Base-by-base conservation (phyloP, 345 rosid genomes). In the Anacardium occidentale region DNA sequence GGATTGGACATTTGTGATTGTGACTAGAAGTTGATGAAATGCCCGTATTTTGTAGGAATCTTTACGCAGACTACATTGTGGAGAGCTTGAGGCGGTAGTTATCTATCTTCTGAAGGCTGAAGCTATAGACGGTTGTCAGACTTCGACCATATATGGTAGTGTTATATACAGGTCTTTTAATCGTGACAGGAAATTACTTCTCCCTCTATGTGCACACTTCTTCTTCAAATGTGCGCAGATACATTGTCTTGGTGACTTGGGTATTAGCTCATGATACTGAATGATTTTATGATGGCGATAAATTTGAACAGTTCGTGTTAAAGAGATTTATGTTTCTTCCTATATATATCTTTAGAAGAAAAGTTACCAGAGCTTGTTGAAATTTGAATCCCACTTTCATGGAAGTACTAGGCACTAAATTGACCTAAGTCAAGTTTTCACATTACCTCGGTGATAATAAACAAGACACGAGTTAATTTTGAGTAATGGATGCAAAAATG, bases 51-150 rank as follows among this genome's bases (percentile, higher is more conserved):
- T 81, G 84, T 78, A 92, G 99, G 99, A 84, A 91, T 77, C 91
- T 95, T 1, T 95, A 95, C 78, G 99, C 98, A 1, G 91, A 86
- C 65, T 90, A 90, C 75, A 86, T 90, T 1, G 84, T 90, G 75
- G 91, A 90, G 83, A 86, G 83, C 80, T 79, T 90, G 75, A 90
- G 96, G 86, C 80, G 88, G 76, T 90, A 85, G 83, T 66, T 40
- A 25, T 56, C 10, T 7, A 61, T 48, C 58, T 32, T 9, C 13
- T 4, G 26, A 72, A 59, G 48, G 9, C 13, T 4, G 26, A 72
- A 59, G 48, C 67, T 59, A 54, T 10, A 64, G 17, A 0, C 40
- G 40, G 20, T 21, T 25, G 21, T 2, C 50, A 20, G 47, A 34
- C 18, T 12, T 21, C 37, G 63, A 25, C 34, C 64, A 24, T 47